Percentiles rank a stretch among this genome's conserved stretches.
Conservation (phyloP, 2,329 filamentous ascomycete species). For the Helotiales sp. region DNA sequence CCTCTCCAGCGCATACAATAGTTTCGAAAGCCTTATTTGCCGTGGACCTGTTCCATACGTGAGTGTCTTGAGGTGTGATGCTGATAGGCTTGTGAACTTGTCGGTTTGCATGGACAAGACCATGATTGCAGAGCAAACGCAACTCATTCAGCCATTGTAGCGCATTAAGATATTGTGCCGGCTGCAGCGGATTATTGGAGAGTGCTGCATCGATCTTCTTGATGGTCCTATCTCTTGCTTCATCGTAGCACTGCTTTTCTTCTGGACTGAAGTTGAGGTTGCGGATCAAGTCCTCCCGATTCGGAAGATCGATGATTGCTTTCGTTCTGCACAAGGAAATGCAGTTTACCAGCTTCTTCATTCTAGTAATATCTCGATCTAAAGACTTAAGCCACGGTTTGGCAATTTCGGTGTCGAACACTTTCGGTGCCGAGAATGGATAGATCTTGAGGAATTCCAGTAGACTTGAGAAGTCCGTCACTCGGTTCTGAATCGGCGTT, state of each 20-base stretch:
- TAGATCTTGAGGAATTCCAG: slow-evolving; percentile 44
- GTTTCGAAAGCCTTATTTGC: slow-evolving; percentile 38
- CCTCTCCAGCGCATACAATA: slow-evolving; percentile 7
- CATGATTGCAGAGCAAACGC: slow-evolving; percentile 48
- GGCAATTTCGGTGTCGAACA: slow-evolving; percentile 38
- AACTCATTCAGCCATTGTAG: slow-evolving; percentile 47
- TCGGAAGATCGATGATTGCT: slow-evolving; percentile 40
- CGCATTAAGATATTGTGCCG: slow-evolving; percentile 40
- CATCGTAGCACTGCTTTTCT: slow-evolving; percentile 41
- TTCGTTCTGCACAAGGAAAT: slow-evolving; percentile 44
- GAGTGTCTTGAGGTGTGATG: neutral
- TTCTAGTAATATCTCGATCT: neutral
- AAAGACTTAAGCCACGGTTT: slow-evolving; percentile 35
- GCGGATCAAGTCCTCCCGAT: slow-evolving; percentile 35
- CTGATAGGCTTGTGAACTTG: slow-evolving; percentile 23
- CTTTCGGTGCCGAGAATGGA: slow-evolving; percentile 41
- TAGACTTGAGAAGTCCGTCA: slow-evolving; percentile 43
- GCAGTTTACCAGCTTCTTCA: slow-evolving; percentile 38
- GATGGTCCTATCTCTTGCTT: slow-evolving; percentile 31
- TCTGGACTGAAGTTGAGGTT: slow-evolving; percentile 38
- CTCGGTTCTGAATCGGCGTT: slow-evolving; percentile 49
- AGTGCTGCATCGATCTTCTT: slow-evolving; percentile 39
- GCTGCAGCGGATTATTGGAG: slow-evolving; percentile 6
- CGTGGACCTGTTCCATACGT: neutral
- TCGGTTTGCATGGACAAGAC: slow-evolving; percentile 40